Evolutionary conservation across 345 rosid genomes (phyloP), one percentile per base, ranked within the genome.

Genomic region (Pugionium cornutum): DNA sequence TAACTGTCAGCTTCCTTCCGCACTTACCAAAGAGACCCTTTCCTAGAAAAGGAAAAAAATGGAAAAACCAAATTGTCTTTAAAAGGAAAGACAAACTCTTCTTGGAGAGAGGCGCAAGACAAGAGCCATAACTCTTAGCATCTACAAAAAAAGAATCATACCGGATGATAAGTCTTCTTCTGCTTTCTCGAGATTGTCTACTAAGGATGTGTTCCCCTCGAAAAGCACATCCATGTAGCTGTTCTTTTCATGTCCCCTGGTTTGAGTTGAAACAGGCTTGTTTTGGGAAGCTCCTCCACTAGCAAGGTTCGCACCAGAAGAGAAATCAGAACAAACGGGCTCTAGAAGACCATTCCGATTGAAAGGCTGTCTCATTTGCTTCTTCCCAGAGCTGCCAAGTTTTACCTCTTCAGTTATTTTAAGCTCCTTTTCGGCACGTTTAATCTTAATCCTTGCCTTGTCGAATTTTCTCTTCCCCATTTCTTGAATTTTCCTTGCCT

Each of bases 131-230:
- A 41, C 63, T 58, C 44, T 33, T 4, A 57, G 33, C 33, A 36
- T 46, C 29, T 53, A 37, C 5, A 65, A 29, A 5, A 18, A 73
- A 32, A n/a, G 8, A 45, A 2, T 8, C 66, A 58, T 77, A 91
- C 98, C 94, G 53, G 83, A 80, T 43, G 84, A 78, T 46, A 75
- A 81, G 55, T 91, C 97, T 69, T 91, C 97, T 69, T 88, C 98
- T 33, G 79, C 67, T 83, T 77, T 91, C 70, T 88, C 96, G 42
- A 58, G 56, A 75, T 42, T 82, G 70, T 86, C 88, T 58, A 68
- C 68, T 41, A 77, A n/a, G 29, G 79, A 58, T 58, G 75, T 59
- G 67, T 68, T 83, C 58, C 80, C 82, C 52, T 85, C 96, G 31
- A 76, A 63, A 35, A 40, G 73, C 51, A 72, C 75, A 60, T 85